Base-by-base conservation (phyloP, 2,329 filamentous ascomycete genomes). In the Sporothrix variecibatus region DNA sequence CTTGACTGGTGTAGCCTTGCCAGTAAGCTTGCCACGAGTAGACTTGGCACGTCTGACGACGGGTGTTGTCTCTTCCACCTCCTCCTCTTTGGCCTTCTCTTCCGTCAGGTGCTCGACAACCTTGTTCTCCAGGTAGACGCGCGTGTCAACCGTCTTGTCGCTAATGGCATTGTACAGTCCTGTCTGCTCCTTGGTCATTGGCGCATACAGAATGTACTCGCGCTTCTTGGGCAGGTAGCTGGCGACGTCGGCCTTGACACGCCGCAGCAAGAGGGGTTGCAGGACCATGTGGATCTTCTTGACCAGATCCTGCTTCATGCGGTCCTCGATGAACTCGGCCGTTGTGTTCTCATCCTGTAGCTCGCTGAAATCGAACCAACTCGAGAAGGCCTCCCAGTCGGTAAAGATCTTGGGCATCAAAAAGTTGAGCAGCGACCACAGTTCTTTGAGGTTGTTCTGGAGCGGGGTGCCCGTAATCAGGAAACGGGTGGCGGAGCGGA, bases 331-430 rank as follows among this genome's bases (percentile, higher is more conserved):
- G 71, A 97, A 92, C 62, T 95, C 90, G 69, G 93, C 90, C 0
- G 94, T 92, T 0, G 90, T 91, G 49, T 92, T 87, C 77, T 95
- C 94, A 75, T 98, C 94, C 73, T 97, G 90, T 1, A 99, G 86
- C 8, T 94, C 95, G 0, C 93, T 96, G 78, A 99, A 99, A 81
- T 99, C 95, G 76, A 99, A 99, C 95, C 95, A 98, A 1, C 91
- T 91, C 79, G 98, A 94, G 74, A 99, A 99, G 0, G 93, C 94
- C 65, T 97, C 94, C 81, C 97, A 91, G 78, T 97, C 93, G 64
- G 95, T 94, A 78, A 99, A 99, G 43, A 98, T 95, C 53, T 93
- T 93, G 0, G 95, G 96, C 67, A 98, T 88, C 0, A 99, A 85
- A 79, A 99, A 99, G 79, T 99, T 95, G 0, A 99, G 87, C 0